These are phyloP conservation scores for Chlorella variabilis DNA, from an alignment of 163 green algal species.

Conservation along the genomic window DNA sequence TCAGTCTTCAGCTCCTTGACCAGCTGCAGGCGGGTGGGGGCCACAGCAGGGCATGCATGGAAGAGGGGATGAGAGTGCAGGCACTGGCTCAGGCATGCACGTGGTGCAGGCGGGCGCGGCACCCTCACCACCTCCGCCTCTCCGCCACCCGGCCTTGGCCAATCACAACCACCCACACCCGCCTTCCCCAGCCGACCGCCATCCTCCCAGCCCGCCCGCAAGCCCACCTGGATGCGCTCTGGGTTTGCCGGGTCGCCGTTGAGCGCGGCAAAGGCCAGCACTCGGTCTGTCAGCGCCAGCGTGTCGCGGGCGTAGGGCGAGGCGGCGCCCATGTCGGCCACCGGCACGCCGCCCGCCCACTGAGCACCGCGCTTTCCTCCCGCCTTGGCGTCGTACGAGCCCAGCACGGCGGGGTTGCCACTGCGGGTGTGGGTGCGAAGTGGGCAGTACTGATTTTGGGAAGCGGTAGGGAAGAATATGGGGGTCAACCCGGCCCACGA, in stretches of 20 bases:
- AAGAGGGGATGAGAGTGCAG: too few species aligned
- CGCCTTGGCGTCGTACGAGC: neutral
- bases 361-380: neutral
- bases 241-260: constrained; percentile 21
- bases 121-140: too few species aligned
- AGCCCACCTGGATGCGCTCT: constrained; percentile 17
- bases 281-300: neutral
- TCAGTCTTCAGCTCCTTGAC: constrained; percentile 51
- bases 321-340: constrained; percentile 6
- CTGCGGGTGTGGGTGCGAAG: too few species aligned
- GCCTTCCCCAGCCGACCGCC: neutral
- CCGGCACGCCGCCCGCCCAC: constrained; percentile 12
- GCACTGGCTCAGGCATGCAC: too few species aligned
- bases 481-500: too few species aligned
- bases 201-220: too few species aligned
- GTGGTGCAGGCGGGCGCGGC: neutral
- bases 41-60: neutral
- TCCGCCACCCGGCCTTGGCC: too few species aligned
- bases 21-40: neutral
- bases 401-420: neutral
- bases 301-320: constrained; percentile 16
- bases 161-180: neutral
- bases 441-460: too few species aligned
- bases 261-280: constrained; percentile 17
- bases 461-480: too few species aligned